Percentiles rank a stretch among this genome's conserved stretches.
Evolutionary conservation across 257 asterid genomes (phyloP).

Genomic region (Striga asiatica): DNA sequence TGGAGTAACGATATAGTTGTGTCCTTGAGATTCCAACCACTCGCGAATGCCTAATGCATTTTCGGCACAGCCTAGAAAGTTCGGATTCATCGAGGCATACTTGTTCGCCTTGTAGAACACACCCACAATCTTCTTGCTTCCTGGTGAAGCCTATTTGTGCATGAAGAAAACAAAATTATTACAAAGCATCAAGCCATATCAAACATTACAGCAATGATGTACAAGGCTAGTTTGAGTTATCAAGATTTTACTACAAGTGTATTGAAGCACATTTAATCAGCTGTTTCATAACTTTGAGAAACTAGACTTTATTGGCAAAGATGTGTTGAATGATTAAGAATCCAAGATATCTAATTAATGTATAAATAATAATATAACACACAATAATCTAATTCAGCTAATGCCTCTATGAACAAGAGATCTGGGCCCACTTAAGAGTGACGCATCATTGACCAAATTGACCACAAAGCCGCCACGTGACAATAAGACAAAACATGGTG

Average conservation of each 20-base stretch:
- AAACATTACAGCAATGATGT: too few relatives aligned
- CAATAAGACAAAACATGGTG: not conserved
- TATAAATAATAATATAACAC: too few relatives aligned
- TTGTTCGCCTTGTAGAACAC: slow-evolving; percentile 86
- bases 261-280: too few relatives aligned
- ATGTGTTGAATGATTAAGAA: too few relatives aligned
- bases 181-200: not conserved
- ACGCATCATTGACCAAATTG: not conserved
- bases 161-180: not conserved
- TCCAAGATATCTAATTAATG: too few relatives aligned
- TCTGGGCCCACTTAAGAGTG: too few relatives aligned
- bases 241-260: too few relatives aligned
- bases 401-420: too few relatives aligned
- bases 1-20: slow-evolving; percentile 71
- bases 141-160: slow-evolving; percentile 58
- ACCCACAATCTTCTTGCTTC: slow-evolving; percentile 93
- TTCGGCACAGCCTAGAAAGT: slow-evolving; percentile 80
- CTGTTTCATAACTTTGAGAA: too few relatives aligned
- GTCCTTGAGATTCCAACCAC: slow-evolving; percentile 91
- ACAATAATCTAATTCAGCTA: too few relatives aligned
- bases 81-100: slow-evolving; percentile 83
- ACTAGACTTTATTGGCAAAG: too few relatives aligned
- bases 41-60: slow-evolving; percentile 84
- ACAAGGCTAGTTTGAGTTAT: too few relatives aligned
- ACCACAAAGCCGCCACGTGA: not conserved